Conservation (phyloP, 768 basidiomycete species). For the Psilocybe cubensis region DNA sequence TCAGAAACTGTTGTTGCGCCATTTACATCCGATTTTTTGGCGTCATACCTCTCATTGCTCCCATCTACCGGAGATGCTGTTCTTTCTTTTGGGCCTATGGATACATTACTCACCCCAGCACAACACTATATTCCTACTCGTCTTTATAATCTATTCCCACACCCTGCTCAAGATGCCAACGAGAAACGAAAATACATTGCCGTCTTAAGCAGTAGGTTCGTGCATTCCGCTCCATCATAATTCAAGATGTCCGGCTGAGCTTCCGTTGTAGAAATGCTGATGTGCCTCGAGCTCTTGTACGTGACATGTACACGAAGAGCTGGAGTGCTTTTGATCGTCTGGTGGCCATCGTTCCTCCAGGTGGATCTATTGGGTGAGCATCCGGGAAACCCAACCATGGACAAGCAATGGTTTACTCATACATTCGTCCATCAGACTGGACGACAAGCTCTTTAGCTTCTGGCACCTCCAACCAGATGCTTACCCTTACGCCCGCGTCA, state of each 20-base stretch:
- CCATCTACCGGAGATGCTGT: conserved; percentile 77
- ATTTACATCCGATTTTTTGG: conserved; percentile 79
- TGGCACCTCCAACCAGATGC: conserved; percentile 84
- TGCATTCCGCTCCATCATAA: background rate
- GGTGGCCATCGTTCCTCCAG: conserved; percentile 88
- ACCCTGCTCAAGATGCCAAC: conserved; percentile 77
- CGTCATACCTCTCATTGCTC: conserved; percentile 75
- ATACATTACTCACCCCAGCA: conserved; percentile 75
- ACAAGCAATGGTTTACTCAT: background rate
- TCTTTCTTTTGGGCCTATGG: conserved; percentile 82
- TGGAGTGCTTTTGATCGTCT: conserved; percentile 92
- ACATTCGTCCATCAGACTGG: conserved; percentile 55
- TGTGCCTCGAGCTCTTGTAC: conserved; percentile 80
- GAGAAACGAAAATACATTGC: conserved; percentile 79
- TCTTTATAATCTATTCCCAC: conserved; percentile 75
- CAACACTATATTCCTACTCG: conserved; percentile 76
- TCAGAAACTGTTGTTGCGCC: conserved; percentile 73
- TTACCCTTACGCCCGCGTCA: conserved; percentile 76
- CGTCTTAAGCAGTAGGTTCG: conserved; percentile 70
- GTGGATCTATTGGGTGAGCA: conserved; percentile 83
- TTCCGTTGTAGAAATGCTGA: conserved; percentile 68
- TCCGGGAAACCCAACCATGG: background rate
- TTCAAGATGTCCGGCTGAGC: background rate
- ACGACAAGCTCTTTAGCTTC: conserved; percentile 91
- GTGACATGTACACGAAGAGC: conserved; percentile 92